Evolutionary conservation across 768 basidiomycete species (phyloP), one percentile per base, ranked within the genome.

Genomic region (Naganishia friedmannii): DNA sequence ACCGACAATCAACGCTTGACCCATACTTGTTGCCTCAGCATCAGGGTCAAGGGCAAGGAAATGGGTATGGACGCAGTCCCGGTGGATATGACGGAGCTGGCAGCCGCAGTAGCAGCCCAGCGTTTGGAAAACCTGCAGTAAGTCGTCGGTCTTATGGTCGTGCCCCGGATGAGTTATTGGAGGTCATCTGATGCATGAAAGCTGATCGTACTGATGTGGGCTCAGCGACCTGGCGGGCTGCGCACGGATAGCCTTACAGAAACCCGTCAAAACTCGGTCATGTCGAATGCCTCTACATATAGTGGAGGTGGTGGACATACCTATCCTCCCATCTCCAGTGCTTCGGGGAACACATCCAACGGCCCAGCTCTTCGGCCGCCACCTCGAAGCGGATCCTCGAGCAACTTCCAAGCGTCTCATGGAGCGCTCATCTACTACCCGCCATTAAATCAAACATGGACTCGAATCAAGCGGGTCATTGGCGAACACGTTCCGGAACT

Each of bases 401-500:
- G 37, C 32, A 69, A 69, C 32, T 67, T 67, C 15, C 53, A 68
- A 17, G 63, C 67, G 5, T 67, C 71, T 3, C 68, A 72, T 45
- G 71, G 71, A 46, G 67, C 71, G 28, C 57, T 72, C 9, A 71
- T 70, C 46, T 74, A 76, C 63, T 93, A 91, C 79, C 93, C 94
- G 2, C 88, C 92, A 31, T 83, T 96, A n/a, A 80, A 86, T 21
- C 85, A 85, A 57, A 92, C 93, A 0, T 96, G 93, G 91, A 84
- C 85, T 73, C 88, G 94, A 28, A 85, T 98, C 60, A 89, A 88
- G 70, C 77, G 82, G n/a, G 92, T 92, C 87, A 88, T 96, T 23
- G 84, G 82, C 70, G 86, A 88, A 70, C 89, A 94, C 82, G 95
- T 95, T 82, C 92, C 93, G 54, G 94, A 98, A 77, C 86, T 98